A percentile compares a stretch with the other conserved stretches of the same genome.
Conservation (phyloP, 208 protist species). For the Acanthamoeba sp. region DNA sequence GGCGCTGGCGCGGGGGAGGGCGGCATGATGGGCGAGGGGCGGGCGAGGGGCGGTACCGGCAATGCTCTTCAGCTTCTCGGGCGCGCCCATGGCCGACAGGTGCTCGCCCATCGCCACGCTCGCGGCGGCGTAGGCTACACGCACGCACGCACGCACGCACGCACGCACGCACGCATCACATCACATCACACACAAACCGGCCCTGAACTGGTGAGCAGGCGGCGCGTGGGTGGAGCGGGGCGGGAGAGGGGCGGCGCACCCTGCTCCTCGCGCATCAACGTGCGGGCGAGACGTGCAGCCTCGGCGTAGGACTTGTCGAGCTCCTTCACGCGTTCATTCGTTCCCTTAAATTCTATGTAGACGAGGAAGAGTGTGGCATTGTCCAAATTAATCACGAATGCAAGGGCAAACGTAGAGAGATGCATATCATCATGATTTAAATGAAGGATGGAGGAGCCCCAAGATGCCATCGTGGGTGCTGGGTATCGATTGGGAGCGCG, state of each 20-base stretch:
- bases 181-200: no score
- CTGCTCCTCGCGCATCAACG: neutral
- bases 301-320: neutral
- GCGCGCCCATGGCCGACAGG: neutral
- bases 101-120: neutral
- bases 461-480: no score
- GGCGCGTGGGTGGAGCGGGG: neutral
- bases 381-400: no score
- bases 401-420: no score
- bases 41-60: neutral
- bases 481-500: no score
- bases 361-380: neutral
- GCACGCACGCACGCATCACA: no score
- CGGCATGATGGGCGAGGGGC: neutral
- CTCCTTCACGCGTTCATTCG: conserved; percentile 31
- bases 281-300: neutral
- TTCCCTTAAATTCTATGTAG: neutral
- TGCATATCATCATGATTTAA: neutral
- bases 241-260: neutral
- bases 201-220: no score
- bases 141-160: no score
- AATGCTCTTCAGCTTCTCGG: conserved; percentile 52
- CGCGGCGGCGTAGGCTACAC: neutral
- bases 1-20: neutral
- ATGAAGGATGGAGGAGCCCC: no score